Evolutionary conservation across 371 early-diverging fungal species (phyloP).

Genomic region (Apophysomyces ossiformis): DNA sequence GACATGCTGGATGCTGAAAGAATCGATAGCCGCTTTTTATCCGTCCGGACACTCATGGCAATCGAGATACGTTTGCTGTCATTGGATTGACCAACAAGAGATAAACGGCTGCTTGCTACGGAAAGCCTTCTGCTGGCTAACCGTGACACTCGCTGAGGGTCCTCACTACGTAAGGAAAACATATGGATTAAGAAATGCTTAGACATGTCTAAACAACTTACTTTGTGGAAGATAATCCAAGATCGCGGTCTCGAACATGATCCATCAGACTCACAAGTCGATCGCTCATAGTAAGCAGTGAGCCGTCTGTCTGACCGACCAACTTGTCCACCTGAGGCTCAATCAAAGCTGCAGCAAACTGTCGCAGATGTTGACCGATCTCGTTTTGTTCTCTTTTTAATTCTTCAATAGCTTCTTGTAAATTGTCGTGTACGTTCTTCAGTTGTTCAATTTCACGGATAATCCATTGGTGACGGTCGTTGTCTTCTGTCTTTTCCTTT

Average conservation of each 20-base stretch:
- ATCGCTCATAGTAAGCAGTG: conserved; percentile 44
- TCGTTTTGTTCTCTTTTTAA: conserved; percentile 48
- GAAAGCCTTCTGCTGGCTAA: conserved; percentile 16
- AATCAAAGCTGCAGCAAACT: conserved; percentile 28
- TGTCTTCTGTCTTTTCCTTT: conserved; percentile 30
- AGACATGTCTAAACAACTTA: neutral
- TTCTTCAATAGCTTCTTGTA: conserved; percentile 43
- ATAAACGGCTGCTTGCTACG: conserved; percentile 19
- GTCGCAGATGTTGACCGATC: conserved; percentile 37
- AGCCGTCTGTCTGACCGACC: conserved; percentile 39
- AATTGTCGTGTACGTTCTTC: conserved; percentile 48
- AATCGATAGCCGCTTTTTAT: conserved; percentile 43
- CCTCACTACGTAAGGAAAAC: neutral
- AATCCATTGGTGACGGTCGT: conserved; percentile 62
- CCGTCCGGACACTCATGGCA: conserved; percentile 26
- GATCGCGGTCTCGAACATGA: conserved; percentile 35
- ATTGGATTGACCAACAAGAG: conserved; percentile 13
- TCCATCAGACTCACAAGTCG: conserved; percentile 43
- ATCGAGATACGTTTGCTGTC: conserved; percentile 19
- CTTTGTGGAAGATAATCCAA: conserved; percentile 26
- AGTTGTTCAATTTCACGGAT: conserved; percentile 62
- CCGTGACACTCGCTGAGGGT: conserved; percentile 16
- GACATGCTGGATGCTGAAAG: conserved; percentile 51
- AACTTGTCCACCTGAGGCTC: conserved; percentile 51
- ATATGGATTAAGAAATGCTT: neutral